Conservation (phyloP, 176 grass and related monocot species). For the Cenchrus americanus region DNA sequence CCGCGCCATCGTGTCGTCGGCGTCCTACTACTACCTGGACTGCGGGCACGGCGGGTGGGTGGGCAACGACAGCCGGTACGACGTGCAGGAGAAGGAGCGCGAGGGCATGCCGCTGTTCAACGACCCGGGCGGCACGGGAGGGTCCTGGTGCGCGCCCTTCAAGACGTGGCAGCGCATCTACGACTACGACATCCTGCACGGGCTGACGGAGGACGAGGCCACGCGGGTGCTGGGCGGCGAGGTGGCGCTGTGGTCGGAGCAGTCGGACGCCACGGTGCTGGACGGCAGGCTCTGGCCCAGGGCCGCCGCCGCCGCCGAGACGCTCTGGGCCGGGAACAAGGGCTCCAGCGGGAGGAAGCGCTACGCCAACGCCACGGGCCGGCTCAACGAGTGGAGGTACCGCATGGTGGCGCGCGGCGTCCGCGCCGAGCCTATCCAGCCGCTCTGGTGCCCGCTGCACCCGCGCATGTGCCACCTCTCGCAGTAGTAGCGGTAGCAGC, state of each 20-base stretch:
- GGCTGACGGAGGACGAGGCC: slow-evolving; percentile 72
- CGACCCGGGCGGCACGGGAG: slow-evolving; percentile 80
- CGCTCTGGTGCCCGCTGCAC: slow-evolving; percentile 73
- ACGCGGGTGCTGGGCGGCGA: slow-evolving; percentile 74
- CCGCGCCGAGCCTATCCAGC: slow-evolving; percentile 85
- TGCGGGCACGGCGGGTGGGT: slow-evolving; percentile 92
- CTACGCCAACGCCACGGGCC: slow-evolving; percentile 68
- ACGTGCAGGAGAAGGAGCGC: slow-evolving; percentile 74
- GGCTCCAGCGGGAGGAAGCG: slow-evolving; percentile 68
- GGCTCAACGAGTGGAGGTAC: slow-evolving; percentile 79
- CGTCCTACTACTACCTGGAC: slow-evolving; percentile 96
- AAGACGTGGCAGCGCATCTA: slow-evolving; percentile 97
- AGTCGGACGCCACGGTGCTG: slow-evolving; percentile 70
- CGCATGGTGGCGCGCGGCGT: slow-evolving; percentile 87
- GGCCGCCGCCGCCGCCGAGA: slow-evolving; percentile 72
- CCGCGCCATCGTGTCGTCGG: slow-evolving; percentile 83
- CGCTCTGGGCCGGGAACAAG: slow-evolving; percentile 91
- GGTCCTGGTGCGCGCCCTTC: slow-evolving; percentile 94
- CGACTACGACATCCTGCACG: slow-evolving; percentile 95
- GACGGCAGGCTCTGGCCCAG: slow-evolving; percentile 84
- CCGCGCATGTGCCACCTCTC: slow-evolving; percentile 81
- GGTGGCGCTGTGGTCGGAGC: slow-evolving; percentile 97
- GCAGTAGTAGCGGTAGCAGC: slow-evolving; percentile 35
- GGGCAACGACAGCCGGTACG: slow-evolving; percentile 93
- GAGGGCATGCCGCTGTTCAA: slow-evolving; percentile 74